Evolutionary conservation across 2,329 filamentous ascomycete species (phyloP), one percentile per base, ranked within the genome.

Genomic region (Diplodia corticola): DNA sequence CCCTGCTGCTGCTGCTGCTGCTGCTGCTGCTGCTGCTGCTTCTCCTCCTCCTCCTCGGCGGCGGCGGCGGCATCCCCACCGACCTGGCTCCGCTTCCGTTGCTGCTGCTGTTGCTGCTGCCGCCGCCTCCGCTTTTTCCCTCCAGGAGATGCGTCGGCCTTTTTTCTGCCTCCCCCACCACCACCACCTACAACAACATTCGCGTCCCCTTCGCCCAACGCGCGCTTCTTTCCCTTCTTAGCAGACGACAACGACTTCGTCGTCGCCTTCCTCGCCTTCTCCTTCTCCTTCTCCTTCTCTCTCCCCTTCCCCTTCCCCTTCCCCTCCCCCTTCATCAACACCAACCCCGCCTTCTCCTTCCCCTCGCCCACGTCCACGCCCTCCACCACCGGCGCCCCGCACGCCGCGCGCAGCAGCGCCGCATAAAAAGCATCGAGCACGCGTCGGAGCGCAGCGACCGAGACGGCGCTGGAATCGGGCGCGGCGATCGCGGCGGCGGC

Each of bases 81-180:
- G 17, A 44, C 37, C 33, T 26, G 35, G 33, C 26, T 53, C 26
- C 10, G 17, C n/a, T n/a, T n/a, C n/a, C n/a, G n/a, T n/a, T n/a
- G n/a, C n/a, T n/a, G n/a, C 13, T 48, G n/a, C 20, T 40, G 37
- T 6, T 33, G 26, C 67, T 61, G 59, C 44, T 64, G 59, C 44
- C n/a, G 9, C 33, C 44, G 17, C 37, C 37, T 12, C 40, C 54
- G 30, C 49, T 40, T 63, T 57, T 73, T 72, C 22, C 67, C 69
- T 35, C n/a, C n/a, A n/a, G 70, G 61, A 12, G 69, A 69, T n/a
- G 65, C 67, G 20, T 71, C 71, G 40, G 24, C 22, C 37, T 26
- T 33, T 40, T 17, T 40, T 17, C 13, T 44, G 17, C 24, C 20
- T 5, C 28, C 2, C 12, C 12, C 53, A 13, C 28, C 26, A 30